These are phyloP conservation scores for Tulasnella sp. DNA, from an alignment of 768 basidiomycete species.

Conservation along the genomic window DNA sequence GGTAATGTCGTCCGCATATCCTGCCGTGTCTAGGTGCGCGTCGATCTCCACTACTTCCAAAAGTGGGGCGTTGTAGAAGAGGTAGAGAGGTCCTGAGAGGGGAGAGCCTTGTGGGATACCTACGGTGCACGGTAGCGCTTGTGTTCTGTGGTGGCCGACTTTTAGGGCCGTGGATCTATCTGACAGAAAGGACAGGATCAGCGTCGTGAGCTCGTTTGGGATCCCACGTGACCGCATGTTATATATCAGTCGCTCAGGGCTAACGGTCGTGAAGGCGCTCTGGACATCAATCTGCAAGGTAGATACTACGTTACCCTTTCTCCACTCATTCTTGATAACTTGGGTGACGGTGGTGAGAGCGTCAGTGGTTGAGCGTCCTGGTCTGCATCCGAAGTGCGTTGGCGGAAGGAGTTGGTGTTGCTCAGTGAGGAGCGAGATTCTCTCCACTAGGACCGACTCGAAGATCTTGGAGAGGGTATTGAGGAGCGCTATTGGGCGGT, in stretches of 20 bases:
- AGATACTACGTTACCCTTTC: neutral
- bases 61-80: slow-evolving; percentile 32
- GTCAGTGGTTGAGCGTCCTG: slow-evolving; percentile 26
- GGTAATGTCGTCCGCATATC: slow-evolving; percentile 28
- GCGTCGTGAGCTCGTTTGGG: neutral
- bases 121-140: neutral
- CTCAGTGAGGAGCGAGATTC: slow-evolving; percentile 6
- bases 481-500: slow-evolving; percentile 28
- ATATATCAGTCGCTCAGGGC: slow-evolving; percentile 16
- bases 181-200: slow-evolving; percentile 18
- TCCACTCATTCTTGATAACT: slow-evolving; percentile 27
- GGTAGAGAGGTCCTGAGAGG: slow-evolving; percentile 31
- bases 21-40: neutral
- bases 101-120: slow-evolving; percentile 33
- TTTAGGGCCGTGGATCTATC: slow-evolving; percentile 19
- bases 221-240: slow-evolving; percentile 27
- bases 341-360: slow-evolving; percentile 25
- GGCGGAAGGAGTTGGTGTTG: slow-evolving; percentile 21
- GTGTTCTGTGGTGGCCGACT: slow-evolving; percentile 13
- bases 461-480: slow-evolving; percentile 18
- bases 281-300: slow-evolving; percentile 14
- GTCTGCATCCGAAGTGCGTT: slow-evolving; percentile 27
- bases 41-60: neutral
- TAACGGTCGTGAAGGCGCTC: slow-evolving; percentile 31
- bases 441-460: neutral